phyloP scores from a whole-genome alignment of 768 basidiomycete species.

The Lactarius hengduanensis region DNA sequence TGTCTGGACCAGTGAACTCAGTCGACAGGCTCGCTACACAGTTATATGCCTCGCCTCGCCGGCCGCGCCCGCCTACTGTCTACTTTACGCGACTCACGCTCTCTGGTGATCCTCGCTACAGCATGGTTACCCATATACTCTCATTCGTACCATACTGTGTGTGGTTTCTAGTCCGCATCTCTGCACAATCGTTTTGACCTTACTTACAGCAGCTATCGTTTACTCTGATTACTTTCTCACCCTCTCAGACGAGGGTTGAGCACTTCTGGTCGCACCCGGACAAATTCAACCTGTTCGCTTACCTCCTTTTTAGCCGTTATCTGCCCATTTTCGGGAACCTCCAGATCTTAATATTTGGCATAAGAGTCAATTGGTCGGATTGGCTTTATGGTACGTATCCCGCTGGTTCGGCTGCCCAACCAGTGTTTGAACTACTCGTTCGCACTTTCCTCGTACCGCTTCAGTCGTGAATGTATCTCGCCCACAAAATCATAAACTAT shows the following conservation, averaged over 20 bases:
- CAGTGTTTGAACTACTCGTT: background rate
- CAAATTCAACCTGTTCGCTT: background rate
- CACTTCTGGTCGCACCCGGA: background rate
- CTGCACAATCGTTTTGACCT: background rate
- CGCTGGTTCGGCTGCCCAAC: background rate
- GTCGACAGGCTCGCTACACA: background rate
- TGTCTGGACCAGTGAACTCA: background rate
- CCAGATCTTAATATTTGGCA: background rate
- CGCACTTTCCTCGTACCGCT: background rate
- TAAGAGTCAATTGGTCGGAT: background rate
- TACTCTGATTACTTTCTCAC: background rate
- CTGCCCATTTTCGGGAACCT: background rate
- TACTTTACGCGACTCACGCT: background rate
- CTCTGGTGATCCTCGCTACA: background rate
- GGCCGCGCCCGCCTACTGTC: background rate
- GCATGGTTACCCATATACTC: background rate
- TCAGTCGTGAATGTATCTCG: background rate
- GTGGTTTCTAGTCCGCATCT: background rate
- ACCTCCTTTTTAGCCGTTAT: background rate
- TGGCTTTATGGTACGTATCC: slow-evolving; percentile 3
- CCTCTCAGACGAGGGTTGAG: background rate
- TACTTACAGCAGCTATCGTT: background rate
- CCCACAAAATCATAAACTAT: background rate
- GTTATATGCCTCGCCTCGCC: background rate
- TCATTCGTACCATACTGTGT: background rate